A percentile compares a stretch with the other conserved stretches of the same genome.
Conservation (phyloP, 2,329 filamentous ascomycete genomes). For the Dactylellina leptospora region DNA sequence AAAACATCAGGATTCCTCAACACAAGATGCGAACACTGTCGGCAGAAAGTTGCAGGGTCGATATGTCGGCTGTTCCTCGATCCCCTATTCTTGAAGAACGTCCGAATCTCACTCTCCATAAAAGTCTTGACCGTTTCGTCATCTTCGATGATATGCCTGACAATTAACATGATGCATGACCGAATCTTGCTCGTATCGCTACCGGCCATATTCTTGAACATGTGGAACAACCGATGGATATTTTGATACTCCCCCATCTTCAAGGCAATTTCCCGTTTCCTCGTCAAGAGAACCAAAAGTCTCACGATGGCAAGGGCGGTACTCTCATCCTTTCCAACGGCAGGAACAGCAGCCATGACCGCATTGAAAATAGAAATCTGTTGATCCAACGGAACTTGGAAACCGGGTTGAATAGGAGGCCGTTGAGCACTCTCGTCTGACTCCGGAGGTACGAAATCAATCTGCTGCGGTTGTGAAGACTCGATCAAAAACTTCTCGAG, state of each 20-base stretch:
- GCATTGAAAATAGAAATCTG: constrained; percentile 76
- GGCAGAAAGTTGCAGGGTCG: constrained; percentile 77
- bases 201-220: constrained; percentile 90
- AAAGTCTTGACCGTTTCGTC: constrained; percentile 88
- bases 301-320: constrained; percentile 84
- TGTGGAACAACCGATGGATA: constrained; percentile 87
- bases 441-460: constrained; percentile 61
- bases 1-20: constrained; percentile 86
- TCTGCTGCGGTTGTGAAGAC: constrained; percentile 74
- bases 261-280: constrained; percentile 77
- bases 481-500: constrained; percentile 89
- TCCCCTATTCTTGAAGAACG: constrained; percentile 69
- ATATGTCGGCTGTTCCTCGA: constrained; percentile 64
- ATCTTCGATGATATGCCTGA: constrained; percentile 94
- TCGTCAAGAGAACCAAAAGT: constrained; percentile 85
- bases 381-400: constrained; percentile 71
- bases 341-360: constrained; percentile 83
- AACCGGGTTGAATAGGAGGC: constrained; percentile 67
- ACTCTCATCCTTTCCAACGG: constrained; percentile 84
- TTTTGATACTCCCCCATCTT: constrained; percentile 86
- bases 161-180: constrained; percentile 79
- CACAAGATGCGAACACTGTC: constrained; percentile 79
- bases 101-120: constrained; percentile 86
- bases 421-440: constrained; percentile 63
- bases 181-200: constrained; percentile 78